Percentiles rank a stretch among this genome's conserved stretches.
Conservation (phyloP, 129 eudicot species). For the Tagetes erecta region DNA sequence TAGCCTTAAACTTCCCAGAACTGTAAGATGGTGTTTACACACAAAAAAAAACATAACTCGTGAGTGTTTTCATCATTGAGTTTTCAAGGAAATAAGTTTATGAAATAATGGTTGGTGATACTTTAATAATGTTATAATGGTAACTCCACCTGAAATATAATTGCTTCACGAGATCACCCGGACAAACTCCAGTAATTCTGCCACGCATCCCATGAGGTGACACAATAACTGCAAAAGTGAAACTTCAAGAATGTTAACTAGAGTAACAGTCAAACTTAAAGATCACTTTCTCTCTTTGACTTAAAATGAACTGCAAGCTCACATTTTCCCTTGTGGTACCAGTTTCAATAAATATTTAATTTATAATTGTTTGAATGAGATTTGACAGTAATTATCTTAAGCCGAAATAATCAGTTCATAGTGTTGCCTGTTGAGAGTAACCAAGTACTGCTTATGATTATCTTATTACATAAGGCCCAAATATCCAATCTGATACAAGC, state of each 20-base stretch:
- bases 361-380: slow-evolving; percentile 1
- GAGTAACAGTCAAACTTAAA: slow-evolving; percentile 25
- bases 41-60: slow-evolving; percentile 15
- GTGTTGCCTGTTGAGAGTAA: not conserved
- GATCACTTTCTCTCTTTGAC: not conserved
- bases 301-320: not conserved
- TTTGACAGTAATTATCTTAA: not conserved
- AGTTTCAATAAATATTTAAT: not conserved
- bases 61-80: slow-evolving; percentile 10
- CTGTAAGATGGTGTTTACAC: slow-evolving; percentile 41
- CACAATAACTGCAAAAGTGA: slow-evolving; percentile 64
- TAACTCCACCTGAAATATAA: slow-evolving; percentile 69
- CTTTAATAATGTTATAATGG: slow-evolving; percentile 11
- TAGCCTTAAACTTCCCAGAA: slow-evolving; percentile 64
- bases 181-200: slow-evolving; percentile 81
- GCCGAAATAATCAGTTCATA: not conserved
- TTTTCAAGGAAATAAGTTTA: not conserved
- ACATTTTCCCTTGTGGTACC: slow-evolving; percentile 1
- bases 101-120: slow-evolving; percentile 1
- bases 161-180: slow-evolving; percentile 95
- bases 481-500: not conserved
- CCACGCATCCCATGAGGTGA: slow-evolving; percentile 99
- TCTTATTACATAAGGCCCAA: not conserved
- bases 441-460: not conserved
- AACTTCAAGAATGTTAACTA: not conserved